A percentile compares a stretch with the other conserved stretches of the same genome.
Conservation (phyloP, 2,329 filamentous ascomycete species). For the Fusarium nodosum region DNA sequence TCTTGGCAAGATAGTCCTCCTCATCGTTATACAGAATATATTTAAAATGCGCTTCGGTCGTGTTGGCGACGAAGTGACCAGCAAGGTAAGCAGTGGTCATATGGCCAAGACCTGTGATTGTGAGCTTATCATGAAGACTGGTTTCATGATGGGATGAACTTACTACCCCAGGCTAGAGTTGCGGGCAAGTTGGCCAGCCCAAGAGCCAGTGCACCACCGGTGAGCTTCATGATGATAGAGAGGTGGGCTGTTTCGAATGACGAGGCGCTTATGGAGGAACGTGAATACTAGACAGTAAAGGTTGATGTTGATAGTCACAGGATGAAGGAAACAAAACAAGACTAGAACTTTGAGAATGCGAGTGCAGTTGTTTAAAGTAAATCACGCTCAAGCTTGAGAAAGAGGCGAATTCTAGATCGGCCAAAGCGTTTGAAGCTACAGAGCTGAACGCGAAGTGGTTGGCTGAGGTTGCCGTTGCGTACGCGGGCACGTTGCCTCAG, state of each 20-base stretch:
- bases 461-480: constrained; percentile 20
- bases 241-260: neutral
- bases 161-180: constrained; percentile 60
- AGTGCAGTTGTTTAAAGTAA: constrained; percentile 24
- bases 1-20: constrained; percentile 70
- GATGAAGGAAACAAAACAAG: neutral
- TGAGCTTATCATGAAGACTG: constrained; percentile 26
- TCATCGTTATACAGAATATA: constrained; percentile 67
- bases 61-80: constrained; percentile 68
- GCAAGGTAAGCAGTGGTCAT: constrained; percentile 75
- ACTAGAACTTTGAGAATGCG: constrained; percentile 1
- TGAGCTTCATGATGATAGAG: constrained; percentile 52
- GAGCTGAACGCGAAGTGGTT: constrained; percentile 37
- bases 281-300: constrained; percentile 4
- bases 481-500: constrained; percentile 16
- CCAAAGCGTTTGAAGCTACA: constrained; percentile 27
- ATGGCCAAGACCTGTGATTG: constrained; percentile 69
- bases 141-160: constrained; percentile 43
- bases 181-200: constrained; percentile 54
- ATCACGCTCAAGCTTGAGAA: neutral
- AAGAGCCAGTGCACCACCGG: constrained; percentile 49
- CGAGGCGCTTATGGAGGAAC: constrained; percentile 9
- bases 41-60: constrained; percentile 70
- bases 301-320: constrained; percentile 3
- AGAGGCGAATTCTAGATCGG: constrained; percentile 27